Evolutionary conservation across 2,329 filamentous ascomycete genomes (phyloP).

Genomic region (Parastagonospora nodorum): DNA sequence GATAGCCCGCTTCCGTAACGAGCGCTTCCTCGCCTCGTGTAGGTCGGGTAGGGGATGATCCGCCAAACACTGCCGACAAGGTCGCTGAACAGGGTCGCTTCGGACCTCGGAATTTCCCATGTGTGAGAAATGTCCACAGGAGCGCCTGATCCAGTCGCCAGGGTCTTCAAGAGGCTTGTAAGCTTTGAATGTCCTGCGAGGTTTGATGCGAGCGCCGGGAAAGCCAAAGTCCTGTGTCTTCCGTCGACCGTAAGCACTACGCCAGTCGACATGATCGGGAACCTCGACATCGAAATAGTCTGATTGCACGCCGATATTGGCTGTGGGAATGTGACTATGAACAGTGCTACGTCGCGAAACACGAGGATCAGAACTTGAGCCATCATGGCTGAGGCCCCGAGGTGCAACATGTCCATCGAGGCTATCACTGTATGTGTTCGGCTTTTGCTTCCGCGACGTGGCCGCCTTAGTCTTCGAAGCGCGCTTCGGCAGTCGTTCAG

Average conservation of each 20-base stretch:
- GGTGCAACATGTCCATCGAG: constrained; percentile 18
- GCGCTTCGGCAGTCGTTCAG: constrained; percentile 4
- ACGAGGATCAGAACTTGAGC: constrained; percentile 20
- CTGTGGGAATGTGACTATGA: constrained; percentile 4
- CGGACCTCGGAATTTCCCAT: constrained; percentile 14
- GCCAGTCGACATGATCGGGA: constrained; percentile 34
- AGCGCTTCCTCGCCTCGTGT: constrained; percentile 5
- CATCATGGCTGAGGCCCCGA: constrained; percentile 29
- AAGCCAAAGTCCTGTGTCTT: constrained; percentile 41
- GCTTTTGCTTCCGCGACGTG: not conserved
- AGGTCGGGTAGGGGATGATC: constrained; percentile 7
- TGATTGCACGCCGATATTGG: constrained; percentile 17
- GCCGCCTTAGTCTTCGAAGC: constrained; percentile 7
- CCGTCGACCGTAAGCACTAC: constrained; percentile 38
- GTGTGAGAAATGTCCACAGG: constrained; percentile 37
- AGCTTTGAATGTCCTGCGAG: constrained; percentile 11
- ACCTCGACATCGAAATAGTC: constrained; percentile 22
- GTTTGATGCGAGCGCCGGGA: constrained; percentile 38
- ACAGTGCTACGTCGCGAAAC: constrained; percentile 14
- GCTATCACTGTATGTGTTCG: constrained; percentile 5
- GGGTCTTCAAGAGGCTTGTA: constrained; percentile 25
- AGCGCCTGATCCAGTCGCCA: constrained; percentile 31
- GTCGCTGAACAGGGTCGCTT: constrained; percentile 17
- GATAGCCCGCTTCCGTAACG: constrained; percentile 10
- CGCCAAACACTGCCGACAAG: constrained; percentile 28